These are phyloP conservation scores for Apiospora rasikravindrae DNA, from an alignment of 2,329 filamentous ascomycete genomes.

Conservation along the genomic window DNA sequence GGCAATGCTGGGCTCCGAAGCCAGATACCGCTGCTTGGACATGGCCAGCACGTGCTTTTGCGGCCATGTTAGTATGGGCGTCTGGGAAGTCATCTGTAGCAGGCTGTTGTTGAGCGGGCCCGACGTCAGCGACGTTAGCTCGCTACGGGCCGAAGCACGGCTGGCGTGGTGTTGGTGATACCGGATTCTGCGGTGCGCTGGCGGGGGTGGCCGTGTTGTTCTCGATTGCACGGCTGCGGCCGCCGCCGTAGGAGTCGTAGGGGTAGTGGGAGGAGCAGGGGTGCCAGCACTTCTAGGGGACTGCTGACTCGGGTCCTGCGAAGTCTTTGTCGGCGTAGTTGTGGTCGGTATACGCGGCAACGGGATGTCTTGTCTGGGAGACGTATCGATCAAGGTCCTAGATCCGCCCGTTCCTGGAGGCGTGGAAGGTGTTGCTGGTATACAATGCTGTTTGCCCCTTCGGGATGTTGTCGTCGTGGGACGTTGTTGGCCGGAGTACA, in stretches of 20 bases:
- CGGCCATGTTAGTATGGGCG: constrained; percentile 29
- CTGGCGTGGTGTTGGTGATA: neutral
- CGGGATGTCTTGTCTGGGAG: neutral
- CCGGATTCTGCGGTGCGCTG: neutral
- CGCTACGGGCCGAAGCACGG: constrained; percentile 4
- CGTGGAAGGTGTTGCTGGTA: neutral
- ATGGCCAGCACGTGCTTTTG: constrained; percentile 38
- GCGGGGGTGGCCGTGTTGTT: neutral
- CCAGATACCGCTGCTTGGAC: constrained; percentile 37
- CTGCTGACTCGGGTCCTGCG: neutral
- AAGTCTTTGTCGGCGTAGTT: neutral
- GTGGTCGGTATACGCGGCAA: neutral
- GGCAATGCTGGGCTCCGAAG: constrained; percentile 17
- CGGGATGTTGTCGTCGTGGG: neutral
- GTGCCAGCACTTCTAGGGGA: neutral
- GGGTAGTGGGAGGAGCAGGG: neutral
- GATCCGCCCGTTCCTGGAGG: neutral
- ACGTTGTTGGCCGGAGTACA: neutral
- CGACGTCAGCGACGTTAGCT: neutral
- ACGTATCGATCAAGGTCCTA: neutral
- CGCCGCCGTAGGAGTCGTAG: neutral
- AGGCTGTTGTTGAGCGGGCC: constrained; percentile 18
- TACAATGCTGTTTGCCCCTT: neutral
- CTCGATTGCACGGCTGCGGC: neutral
- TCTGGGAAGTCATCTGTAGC: constrained; percentile 23